A percentile compares a stretch with the other conserved stretches of the same genome.
Conservation (phyloP, 148 eudicot species). For the Rhododendron kiyosumense region DNA sequence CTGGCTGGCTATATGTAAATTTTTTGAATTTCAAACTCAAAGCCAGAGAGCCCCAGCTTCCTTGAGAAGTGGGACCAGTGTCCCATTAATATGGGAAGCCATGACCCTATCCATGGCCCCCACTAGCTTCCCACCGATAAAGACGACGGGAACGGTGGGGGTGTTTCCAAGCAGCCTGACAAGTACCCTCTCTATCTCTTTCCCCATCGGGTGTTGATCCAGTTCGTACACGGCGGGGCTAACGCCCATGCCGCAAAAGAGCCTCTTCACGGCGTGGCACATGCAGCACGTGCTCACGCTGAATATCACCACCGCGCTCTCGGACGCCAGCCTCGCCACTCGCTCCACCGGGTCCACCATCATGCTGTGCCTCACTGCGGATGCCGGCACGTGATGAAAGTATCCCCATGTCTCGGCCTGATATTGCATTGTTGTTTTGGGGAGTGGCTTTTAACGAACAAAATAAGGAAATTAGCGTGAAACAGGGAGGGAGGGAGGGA, state of each 20-base stretch:
- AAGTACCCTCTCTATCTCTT: constrained; percentile 52
- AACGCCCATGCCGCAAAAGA: constrained; percentile 66
- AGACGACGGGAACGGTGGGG: constrained; percentile 43
- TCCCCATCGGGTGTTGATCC: constrained; percentile 55
- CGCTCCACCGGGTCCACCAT: constrained; percentile 36
- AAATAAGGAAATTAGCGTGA: not conserved
- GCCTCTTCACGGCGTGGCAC: constrained; percentile 73
- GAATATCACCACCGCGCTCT: constrained; percentile 68
- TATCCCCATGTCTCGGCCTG: constrained; percentile 9
- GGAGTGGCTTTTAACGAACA: not conserved
- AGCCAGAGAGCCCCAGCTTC: constrained; percentile 7
- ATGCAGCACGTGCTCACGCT: constrained; percentile 63
- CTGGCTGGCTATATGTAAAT: too few species aligned
- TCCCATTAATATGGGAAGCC: constrained; percentile 57
- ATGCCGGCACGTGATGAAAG: not conserved
- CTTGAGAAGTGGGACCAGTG: constrained; percentile 45
- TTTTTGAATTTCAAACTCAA: too few species aligned
- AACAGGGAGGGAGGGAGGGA: not conserved
- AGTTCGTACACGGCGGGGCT: constrained; percentile 63
- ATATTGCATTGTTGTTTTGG: not conserved
- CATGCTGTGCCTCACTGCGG: not conserved
- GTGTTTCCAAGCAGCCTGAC: constrained; percentile 30
- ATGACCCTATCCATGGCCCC: constrained; percentile 54
- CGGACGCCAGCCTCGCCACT: constrained; percentile 40
- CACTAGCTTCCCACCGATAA: constrained; percentile 52